These are phyloP conservation scores for Yarrowia phangngaensis DNA, from an alignment of 805 yeast genomes.

Conservation along the genomic window DNA sequence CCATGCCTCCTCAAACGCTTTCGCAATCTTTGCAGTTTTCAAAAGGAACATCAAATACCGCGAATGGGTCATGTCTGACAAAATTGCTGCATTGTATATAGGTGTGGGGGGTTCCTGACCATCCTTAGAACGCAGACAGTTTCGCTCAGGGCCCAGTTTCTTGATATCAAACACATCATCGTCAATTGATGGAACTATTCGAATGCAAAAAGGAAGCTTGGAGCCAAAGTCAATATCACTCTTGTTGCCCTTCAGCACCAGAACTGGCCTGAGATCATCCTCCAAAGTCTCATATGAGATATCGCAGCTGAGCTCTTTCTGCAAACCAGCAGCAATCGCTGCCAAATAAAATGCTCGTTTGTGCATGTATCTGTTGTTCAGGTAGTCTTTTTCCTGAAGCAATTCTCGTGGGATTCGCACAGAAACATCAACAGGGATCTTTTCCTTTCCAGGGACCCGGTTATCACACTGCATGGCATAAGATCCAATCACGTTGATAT, in stretches of 20 bases:
- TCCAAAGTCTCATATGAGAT: slow-evolving; percentile 66
- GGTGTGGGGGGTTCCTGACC: slow-evolving; percentile 63
- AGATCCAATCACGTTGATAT: slow-evolving; percentile 78
- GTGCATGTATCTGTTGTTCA: slow-evolving; percentile 85
- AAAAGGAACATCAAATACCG: slow-evolving; percentile 72
- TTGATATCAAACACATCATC: slow-evolving; percentile 65
- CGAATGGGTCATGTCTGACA: slow-evolving; percentile 64
- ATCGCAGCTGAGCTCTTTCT: slow-evolving; percentile 45
- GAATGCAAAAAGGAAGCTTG: slow-evolving; percentile 66
- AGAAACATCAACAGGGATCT: slow-evolving; percentile 70
- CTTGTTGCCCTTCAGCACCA: slow-evolving; percentile 44
- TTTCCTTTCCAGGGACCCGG: slow-evolving; percentile 49
- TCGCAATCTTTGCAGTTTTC: slow-evolving; percentile 68
- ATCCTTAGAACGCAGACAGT: slow-evolving; percentile 69
- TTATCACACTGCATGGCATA: slow-evolving; percentile 84
- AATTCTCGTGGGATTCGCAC: slow-evolving; percentile 70
- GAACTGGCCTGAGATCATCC: slow-evolving; percentile 76
- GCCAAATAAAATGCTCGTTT: slow-evolving; percentile 87
- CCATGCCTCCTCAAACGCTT: slow-evolving; percentile 82
- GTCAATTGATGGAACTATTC: slow-evolving; percentile 71
- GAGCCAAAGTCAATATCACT: slow-evolving; percentile 31
- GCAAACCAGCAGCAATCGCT: slow-evolving; percentile 63
- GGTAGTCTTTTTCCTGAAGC: slow-evolving; percentile 81
- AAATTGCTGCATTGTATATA: slow-evolving; percentile 73
- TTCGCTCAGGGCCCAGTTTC: slow-evolving; percentile 74